Base-by-base conservation (phyloP, 2,329 filamentous ascomycete genomes). In the Xylariomycetidae sp. region DNA sequence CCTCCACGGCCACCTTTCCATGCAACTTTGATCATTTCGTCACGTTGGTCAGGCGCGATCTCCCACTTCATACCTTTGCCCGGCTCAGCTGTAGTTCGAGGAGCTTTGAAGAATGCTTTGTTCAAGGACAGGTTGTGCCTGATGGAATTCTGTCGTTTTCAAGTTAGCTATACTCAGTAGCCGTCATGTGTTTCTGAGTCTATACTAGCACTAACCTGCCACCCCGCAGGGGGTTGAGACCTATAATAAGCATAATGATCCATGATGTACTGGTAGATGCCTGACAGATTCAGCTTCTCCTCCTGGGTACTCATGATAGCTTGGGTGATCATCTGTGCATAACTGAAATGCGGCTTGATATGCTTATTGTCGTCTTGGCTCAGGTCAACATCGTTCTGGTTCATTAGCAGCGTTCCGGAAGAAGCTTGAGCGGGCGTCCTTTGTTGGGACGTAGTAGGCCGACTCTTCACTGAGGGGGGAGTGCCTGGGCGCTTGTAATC, bases 41-140 rank as follows among this genome's bases (percentile, higher is more conserved):
- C 87, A 30, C 84, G 80, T 45, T 82, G 76, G 43, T 94, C 86
- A 2, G 85, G 74, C 4, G 87, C 80, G 53, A 98, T 89, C 61
- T 90, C 87, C 92, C 92, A 98, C 58, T 97, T 97, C 88, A 96
- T 97, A 17, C 92, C 92, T 59, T 98, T 98, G 10, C 92, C 92
- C 15, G 92, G 92, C 57, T 98, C 92, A 49, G 97, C 88, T 0
- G 88, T 95, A 12, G 86, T 82, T 29, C 92, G 82, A 3, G 92
- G 85, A 7, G 95, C 85, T 60, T 98, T 98, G 49, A 88, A 82
- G 53, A 98, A 98, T 0, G 84, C 80, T 57, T 96, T 95, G 60
- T 94, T 97, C 26, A 98, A 65, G 1, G 92, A 97, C 11, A 98
- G 63, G 50, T 98, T 98, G 58, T 98, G 92, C 10, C 92, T 82